Conservation (phyloP, 345 rosid species). For the Erodium maritimum region DNA sequence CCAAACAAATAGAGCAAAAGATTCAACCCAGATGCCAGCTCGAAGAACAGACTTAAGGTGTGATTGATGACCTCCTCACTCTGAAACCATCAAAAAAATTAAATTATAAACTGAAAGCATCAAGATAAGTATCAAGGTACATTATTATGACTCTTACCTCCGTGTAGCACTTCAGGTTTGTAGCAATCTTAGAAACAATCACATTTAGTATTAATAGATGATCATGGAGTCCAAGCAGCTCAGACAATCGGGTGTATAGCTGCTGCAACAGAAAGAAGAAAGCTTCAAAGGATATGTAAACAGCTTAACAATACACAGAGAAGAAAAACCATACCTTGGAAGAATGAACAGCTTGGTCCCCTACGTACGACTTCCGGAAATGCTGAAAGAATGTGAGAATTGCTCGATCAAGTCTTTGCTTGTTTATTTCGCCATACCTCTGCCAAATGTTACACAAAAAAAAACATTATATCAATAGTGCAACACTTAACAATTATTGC, state of each 20-base stretch:
- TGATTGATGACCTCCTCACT: slow-evolving; percentile 90
- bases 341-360: slow-evolving; percentile 99
- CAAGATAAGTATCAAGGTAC: background rate
- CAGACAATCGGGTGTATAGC: slow-evolving; percentile 82
- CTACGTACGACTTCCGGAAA: slow-evolving; percentile 94
- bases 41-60: slow-evolving; percentile 88
- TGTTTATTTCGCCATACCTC: slow-evolving; percentile 86
- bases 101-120: slow-evolving; percentile 8
- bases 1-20: background rate
- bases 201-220: slow-evolving; percentile 81
- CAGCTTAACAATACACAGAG: background rate
- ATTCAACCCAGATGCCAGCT: slow-evolving; percentile 77
- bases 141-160: slow-evolving; percentile 36
- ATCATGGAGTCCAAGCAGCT: slow-evolving; percentile 90
- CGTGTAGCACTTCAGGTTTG: slow-evolving; percentile 86
- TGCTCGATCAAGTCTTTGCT: slow-evolving; percentile 97
- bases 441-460: slow-evolving; percentile 32
- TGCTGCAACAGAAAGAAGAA: slow-evolving; percentile 59
- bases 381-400: slow-evolving; percentile 96
- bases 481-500: background rate
- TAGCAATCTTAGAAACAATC: slow-evolving; percentile 87
- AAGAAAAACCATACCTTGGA: slow-evolving; percentile 55
- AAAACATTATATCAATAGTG: background rate
- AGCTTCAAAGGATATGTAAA: slow-evolving; percentile 19
- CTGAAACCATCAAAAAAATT: slow-evolving; percentile 28